Conservation (phyloP, 257 asterid species). For the Solanum chiquidenum region DNA sequence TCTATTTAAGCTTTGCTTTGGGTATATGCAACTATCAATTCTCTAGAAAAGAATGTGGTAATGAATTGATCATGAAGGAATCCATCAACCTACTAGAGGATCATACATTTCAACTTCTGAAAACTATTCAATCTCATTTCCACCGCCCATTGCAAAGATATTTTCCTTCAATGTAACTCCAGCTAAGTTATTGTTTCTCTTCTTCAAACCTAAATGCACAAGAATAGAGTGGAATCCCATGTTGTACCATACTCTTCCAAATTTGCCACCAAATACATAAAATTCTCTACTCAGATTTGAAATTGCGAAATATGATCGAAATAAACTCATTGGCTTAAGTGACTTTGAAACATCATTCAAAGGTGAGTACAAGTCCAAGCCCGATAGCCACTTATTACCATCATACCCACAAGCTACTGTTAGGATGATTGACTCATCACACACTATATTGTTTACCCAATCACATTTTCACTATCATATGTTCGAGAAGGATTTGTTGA, state of each 20-base stretch:
- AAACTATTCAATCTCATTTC: too few species aligned
- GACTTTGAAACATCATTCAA: constrained; percentile 41
- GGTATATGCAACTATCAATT: not conserved
- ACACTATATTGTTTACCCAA: constrained; percentile 17
- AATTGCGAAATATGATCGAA: constrained; percentile 45
- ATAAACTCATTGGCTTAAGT: constrained; percentile 49
- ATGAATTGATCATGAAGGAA: too few species aligned
- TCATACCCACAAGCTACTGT: constrained; percentile 48
- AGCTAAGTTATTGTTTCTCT: too few species aligned
- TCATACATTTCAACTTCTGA: too few species aligned
- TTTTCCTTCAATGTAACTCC: too few species aligned
- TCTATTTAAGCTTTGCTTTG: not conserved
- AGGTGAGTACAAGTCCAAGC: constrained; percentile 52
- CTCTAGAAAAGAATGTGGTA: too few species aligned
- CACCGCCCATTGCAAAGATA: too few species aligned
- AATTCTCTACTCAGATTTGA: constrained; percentile 43
- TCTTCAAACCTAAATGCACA: too few species aligned
- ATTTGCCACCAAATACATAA: constrained; percentile 70
- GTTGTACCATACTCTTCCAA: constrained; percentile 28
- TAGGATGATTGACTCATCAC: constrained; percentile 36
- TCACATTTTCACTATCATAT: constrained; percentile 11
- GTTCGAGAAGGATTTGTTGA: constrained; percentile 17
- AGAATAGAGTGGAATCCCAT: too few species aligned
- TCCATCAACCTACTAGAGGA: too few species aligned
- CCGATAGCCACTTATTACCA: constrained; percentile 54